A percentile compares a stretch with the other conserved stretches of the same genome.
phyloP scores from a whole-genome alignment of 805 yeast genomes.

The Sporopachydermia quercuum region DNA sequence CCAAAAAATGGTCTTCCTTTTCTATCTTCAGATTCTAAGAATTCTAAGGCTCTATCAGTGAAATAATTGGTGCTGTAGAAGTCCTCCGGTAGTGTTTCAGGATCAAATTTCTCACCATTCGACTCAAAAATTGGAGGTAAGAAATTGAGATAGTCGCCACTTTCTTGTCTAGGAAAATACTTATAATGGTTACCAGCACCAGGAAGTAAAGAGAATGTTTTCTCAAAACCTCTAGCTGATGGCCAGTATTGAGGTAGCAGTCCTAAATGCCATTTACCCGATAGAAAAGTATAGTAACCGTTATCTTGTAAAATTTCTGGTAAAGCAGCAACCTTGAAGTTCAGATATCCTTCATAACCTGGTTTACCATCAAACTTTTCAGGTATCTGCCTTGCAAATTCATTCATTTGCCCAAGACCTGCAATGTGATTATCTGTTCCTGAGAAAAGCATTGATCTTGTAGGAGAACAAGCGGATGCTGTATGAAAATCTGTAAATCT shows the following conservation, averaged over 20 bases:
- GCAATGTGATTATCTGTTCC: conserved; percentile 52
- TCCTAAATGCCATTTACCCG: conserved; percentile 55
- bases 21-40: conserved; percentile 18
- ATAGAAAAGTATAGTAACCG: conserved; percentile 34
- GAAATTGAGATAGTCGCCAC: conserved; percentile 19
- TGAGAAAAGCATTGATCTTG: conserved; percentile 42
- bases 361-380: conserved; percentile 28
- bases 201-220: conserved; percentile 33
- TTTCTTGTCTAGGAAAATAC: conserved; percentile 23
- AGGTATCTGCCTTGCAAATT: conserved; percentile 24
- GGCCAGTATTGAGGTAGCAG: conserved; percentile 33
- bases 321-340: conserved; percentile 35
- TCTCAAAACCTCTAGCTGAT: conserved; percentile 32
- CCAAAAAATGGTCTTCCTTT: conserved; percentile 39
- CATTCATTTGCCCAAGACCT: conserved; percentile 45
- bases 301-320: conserved; percentile 34
- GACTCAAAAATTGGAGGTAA: conserved; percentile 26
- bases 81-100: conserved; percentile 28
- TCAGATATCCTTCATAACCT: conserved; percentile 42
- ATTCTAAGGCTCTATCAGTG: conserved; percentile 29
- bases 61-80: conserved; percentile 30
- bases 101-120: conserved; percentile 23
- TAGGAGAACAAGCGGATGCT: conserved; percentile 52
- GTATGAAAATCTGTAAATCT: conserved; percentile 46
- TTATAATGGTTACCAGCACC: conserved; percentile 46